These are phyloP conservation scores for Euphorbia schlechtendalii DNA, from an alignment of 441 rosid species.

Conservation along the genomic window DNA sequence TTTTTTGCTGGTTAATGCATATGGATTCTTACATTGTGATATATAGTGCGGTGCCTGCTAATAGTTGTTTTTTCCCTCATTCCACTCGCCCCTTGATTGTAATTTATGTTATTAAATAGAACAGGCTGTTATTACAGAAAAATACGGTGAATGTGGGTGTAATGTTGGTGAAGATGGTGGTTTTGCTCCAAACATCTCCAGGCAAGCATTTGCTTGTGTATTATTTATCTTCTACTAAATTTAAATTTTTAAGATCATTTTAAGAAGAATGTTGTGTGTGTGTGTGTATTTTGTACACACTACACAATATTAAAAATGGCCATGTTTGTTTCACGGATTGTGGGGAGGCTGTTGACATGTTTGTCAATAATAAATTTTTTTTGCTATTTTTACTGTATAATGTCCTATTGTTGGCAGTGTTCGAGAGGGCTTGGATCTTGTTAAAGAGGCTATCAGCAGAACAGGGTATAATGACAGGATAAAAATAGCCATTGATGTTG, in stretches of 20 bases:
- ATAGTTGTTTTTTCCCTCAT: background rate
- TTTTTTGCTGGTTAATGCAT: background rate
- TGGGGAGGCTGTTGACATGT: background rate
- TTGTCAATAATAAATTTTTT: background rate
- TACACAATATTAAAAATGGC: background rate
- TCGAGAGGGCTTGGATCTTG: constrained; percentile 87
- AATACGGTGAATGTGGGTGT: constrained; percentile 65
- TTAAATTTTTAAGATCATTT: background rate
- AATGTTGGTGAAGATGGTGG: constrained; percentile 97
- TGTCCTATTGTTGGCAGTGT: constrained; percentile 42
- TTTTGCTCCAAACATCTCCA: constrained; percentile 84
- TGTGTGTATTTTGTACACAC: too few species aligned
- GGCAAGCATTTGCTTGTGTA: constrained; percentile 37
- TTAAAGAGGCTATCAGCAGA: constrained; percentile 88
- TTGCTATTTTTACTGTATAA: background rate
- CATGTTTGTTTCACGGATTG: background rate
- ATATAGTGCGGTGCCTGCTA: constrained; percentile 2
- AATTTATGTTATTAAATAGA: constrained; percentile 32
- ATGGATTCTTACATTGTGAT: constrained; percentile 1
- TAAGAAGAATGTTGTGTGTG: background rate
- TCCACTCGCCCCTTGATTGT: constrained; percentile 22
- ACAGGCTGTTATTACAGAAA: constrained; percentile 90
- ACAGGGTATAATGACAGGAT: constrained; percentile 76
- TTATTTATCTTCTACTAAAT: constrained; percentile 6
- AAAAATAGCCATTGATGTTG: constrained; percentile 83